Percentiles rank a stretch among this genome's conserved stretches.
phyloP scores from a whole-genome alignment of 345 rosid genomes.

The Boechera stricta region DNA sequence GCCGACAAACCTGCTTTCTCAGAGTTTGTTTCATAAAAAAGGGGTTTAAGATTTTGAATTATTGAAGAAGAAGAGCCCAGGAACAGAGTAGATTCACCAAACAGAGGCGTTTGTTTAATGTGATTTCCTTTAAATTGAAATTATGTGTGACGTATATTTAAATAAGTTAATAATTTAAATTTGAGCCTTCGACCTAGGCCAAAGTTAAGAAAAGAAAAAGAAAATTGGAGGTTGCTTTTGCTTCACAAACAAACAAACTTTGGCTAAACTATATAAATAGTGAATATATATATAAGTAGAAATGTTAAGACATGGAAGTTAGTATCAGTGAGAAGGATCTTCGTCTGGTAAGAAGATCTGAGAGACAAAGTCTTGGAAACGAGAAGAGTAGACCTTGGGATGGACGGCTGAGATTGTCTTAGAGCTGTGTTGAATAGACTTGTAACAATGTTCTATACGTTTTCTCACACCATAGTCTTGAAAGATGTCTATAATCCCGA shows the following conservation, averaged over 20 bases:
- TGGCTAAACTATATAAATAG: slow-evolving; percentile 18
- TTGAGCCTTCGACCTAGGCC: background rate
- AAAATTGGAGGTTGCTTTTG: slow-evolving; percentile 23
- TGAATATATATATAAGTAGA: background rate
- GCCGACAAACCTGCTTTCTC: too few species aligned
- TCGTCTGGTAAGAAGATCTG: slow-evolving; percentile 54
- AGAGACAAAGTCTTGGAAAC: slow-evolving; percentile 55
- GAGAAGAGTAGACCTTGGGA: slow-evolving; percentile 57
- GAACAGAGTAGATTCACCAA: too few species aligned
- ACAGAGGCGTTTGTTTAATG: too few species aligned
- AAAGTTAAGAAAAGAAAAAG: background rate
- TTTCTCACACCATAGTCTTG: slow-evolving; percentile 55
- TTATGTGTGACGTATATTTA: too few species aligned
- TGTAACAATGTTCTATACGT: slow-evolving; percentile 61
- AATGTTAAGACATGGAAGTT: background rate
- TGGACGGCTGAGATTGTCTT: slow-evolving; percentile 63
- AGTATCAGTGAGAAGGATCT: slow-evolving; percentile 20
- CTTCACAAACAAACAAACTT: slow-evolving; percentile 26
- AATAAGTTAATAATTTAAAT: too few species aligned
- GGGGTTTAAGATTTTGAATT: too few species aligned
- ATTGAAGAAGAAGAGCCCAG: too few species aligned
- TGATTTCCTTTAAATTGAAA: too few species aligned
- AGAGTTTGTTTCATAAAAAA: too few species aligned
- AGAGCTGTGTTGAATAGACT: slow-evolving; percentile 55
- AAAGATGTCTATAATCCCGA: slow-evolving; percentile 54